Conservation (phyloP, 495 filamentous ascomycete genomes). For the Aspergillus homomorphus region DNA sequence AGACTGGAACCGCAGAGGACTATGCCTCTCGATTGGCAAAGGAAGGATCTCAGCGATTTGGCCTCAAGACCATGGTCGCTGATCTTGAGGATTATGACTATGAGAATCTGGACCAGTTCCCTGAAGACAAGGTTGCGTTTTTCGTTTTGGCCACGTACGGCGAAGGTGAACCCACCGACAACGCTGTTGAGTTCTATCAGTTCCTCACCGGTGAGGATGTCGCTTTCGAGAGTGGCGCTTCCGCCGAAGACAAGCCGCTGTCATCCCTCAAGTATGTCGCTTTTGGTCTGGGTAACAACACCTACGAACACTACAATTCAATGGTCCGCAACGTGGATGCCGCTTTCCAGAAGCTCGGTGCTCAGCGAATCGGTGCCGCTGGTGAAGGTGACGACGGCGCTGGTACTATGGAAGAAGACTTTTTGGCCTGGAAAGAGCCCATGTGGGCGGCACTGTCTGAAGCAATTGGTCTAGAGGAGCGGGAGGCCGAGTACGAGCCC, state of each 20-base stretch:
- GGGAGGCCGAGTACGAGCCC: constrained; percentile 93
- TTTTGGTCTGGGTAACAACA: constrained; percentile 97
- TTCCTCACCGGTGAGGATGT: constrained; percentile 82
- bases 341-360: constrained; percentile 75
- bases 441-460: constrained; percentile 89
- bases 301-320: constrained; percentile 98
- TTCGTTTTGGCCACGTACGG: constrained; percentile 98
- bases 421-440: constrained; percentile 97
- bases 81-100: constrained; percentile 98
- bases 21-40: constrained; percentile 97
- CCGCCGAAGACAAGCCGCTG: constrained; percentile 67
- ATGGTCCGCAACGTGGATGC: constrained; percentile 92
- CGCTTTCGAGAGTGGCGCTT: constrained; percentile 69
- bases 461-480: constrained; percentile 85
- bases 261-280: constrained; percentile 86
- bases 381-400: constrained; percentile 98
- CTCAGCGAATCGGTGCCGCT: constrained; percentile 75
- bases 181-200: constrained; percentile 98
- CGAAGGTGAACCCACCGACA: constrained; percentile 97
- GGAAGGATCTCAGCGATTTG: constrained; percentile 93
- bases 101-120: constrained; percentile 87
- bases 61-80: constrained; percentile 96
- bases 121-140: constrained; percentile 85
- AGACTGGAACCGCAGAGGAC: constrained; percentile 97
- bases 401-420: constrained; percentile 99